Evolutionary conservation across 139 green algal genomes (phyloP).

Genomic region (Pycnococcus provasolii): DNA sequence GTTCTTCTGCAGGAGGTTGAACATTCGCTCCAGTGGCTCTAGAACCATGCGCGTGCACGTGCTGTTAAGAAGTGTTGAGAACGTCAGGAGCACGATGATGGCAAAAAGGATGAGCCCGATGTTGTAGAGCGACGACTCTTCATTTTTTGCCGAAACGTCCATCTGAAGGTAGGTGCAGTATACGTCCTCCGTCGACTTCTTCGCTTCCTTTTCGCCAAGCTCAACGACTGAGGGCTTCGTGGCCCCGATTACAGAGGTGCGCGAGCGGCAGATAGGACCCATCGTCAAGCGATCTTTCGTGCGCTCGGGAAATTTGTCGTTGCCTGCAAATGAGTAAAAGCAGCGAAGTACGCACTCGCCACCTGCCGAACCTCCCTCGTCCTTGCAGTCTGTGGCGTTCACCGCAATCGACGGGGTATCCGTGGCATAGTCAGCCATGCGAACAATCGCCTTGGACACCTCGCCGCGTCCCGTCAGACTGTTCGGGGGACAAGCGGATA

Average conservation of each 20-base stretch:
- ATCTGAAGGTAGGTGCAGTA: conserved; percentile 3
- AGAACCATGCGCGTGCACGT: conserved; percentile 35
- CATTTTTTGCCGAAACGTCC: conserved; percentile 28
- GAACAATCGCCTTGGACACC: too few species aligned
- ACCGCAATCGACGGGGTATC: too few species aligned
- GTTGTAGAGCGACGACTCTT: conserved; percentile 20
- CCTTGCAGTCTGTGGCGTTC: too few species aligned
- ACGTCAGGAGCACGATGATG: conserved; percentile 28
- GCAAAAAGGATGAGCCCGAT: conserved; percentile 34
- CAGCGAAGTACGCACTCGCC: too few species aligned
- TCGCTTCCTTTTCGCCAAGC: background rate
- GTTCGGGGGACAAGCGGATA: too few species aligned
- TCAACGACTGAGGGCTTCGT: background rate
- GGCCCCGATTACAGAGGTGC: background rate
- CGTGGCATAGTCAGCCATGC: too few species aligned
- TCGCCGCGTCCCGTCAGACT: too few species aligned
- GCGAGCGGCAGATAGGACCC: background rate
- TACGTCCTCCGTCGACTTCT: background rate
- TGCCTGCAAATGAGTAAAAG: too few species aligned
- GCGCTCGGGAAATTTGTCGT: background rate
- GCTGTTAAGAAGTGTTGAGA: conserved; percentile 26
- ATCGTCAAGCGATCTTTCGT: background rate
- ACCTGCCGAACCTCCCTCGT: too few species aligned
- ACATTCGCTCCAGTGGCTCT: conserved; percentile 41
- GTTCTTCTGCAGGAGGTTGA: conserved; percentile 30